phyloP scores from a whole-genome alignment of 768 basidiomycete species.

The Kwoniella sp. region DNA sequence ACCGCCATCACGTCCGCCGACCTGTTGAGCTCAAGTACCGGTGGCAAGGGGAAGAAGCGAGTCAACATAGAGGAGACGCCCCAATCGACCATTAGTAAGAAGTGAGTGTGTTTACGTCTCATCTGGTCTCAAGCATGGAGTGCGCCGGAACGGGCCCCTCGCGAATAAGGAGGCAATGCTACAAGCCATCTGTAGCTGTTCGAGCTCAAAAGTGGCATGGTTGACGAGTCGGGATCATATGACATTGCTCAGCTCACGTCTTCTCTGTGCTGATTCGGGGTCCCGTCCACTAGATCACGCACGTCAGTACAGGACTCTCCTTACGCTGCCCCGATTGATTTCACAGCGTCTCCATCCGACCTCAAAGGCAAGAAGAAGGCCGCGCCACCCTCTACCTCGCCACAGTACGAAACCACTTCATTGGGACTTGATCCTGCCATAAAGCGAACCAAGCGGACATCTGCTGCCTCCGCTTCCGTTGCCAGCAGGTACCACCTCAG shows the following conservation, averaged over 20 bases:
- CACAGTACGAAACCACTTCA: slow-evolving; percentile 47
- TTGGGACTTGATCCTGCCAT: slow-evolving; percentile 52
- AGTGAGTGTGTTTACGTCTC: slow-evolving; percentile 9
- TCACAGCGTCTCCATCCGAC: slow-evolving; percentile 14
- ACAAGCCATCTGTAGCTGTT: too few relatives aligned
- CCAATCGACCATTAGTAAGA: slow-evolving; percentile 12
- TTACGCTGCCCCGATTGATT: too few relatives aligned
- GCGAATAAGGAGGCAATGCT: too few relatives aligned
- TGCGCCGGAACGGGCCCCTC: neutral
- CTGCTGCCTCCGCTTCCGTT: slow-evolving; percentile 53
- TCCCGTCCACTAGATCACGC: slow-evolving; percentile 6
- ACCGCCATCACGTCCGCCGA: slow-evolving; percentile 5
- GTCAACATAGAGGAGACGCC: slow-evolving; percentile 11
- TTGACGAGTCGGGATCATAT: too few relatives aligned
- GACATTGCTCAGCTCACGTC: too few relatives aligned
- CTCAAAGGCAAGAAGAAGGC: slow-evolving; percentile 89
- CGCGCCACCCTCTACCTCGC: slow-evolving; percentile 62
- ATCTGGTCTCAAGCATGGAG: neutral
- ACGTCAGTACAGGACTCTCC: neutral
- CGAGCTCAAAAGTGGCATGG: too few relatives aligned
- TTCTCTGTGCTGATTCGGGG: too few relatives aligned
- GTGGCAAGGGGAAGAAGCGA: slow-evolving; percentile 30
- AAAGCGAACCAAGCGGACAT: slow-evolving; percentile 57
- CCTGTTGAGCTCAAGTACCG: slow-evolving; percentile 1
- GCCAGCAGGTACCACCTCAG: slow-evolving; percentile 11